Evolutionary conservation across 73 alveolate genomes (phyloP).

Genomic region (Tetrahymena malaccensis): DNA sequence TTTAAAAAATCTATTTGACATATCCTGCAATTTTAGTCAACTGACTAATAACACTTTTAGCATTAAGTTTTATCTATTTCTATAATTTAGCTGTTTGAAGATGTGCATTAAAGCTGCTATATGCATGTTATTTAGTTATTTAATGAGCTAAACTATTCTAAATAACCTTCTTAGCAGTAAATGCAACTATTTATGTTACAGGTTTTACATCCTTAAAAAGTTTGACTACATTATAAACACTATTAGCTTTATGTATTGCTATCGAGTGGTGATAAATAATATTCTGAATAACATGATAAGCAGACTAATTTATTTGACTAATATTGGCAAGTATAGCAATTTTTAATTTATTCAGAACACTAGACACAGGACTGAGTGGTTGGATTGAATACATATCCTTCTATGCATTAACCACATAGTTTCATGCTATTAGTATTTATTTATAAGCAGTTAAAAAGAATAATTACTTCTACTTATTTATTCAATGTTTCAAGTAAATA

Average conservation of each 20-base stretch:
- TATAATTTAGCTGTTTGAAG: not conserved
- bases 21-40: not conserved
- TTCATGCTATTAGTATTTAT: too few species aligned
- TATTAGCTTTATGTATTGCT: not conserved
- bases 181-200: not conserved
- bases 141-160: not conserved
- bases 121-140: not conserved
- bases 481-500: not conserved
- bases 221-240: not conserved
- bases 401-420: not conserved
- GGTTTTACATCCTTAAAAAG: not conserved
- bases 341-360: not conserved
- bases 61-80: not conserved
- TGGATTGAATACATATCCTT: not conserved
- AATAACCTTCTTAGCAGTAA: not conserved
- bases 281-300: not conserved
- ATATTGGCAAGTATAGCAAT: not conserved
- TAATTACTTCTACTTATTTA: not conserved
- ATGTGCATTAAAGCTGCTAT: not conserved
- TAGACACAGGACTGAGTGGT: not conserved
- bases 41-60: not conserved
- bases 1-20: not conserved
- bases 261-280: not conserved
- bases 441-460: not conserved
- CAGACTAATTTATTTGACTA: not conserved